Conservation (phyloP, 805 yeast genomes). For the Kluyveromyces dobzhanskii region DNA sequence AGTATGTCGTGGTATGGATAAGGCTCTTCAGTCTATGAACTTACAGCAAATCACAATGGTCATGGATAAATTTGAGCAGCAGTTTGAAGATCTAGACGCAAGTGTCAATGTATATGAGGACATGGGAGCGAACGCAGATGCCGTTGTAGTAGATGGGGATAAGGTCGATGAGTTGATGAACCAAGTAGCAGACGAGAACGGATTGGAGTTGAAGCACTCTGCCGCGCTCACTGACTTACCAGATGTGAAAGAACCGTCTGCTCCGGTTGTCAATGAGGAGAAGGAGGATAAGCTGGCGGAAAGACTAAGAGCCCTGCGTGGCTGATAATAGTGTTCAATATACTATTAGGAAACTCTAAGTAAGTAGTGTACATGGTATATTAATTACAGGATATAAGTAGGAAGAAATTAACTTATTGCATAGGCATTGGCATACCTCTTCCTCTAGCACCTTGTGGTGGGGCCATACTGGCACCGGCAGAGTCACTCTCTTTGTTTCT, state of each 20-base stretch:
- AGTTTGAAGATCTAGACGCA: constrained; percentile 93
- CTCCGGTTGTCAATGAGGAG: constrained; percentile 46
- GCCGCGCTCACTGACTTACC: constrained; percentile 43
- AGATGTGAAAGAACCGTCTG: constrained; percentile 47
- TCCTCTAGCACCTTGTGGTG: constrained; percentile 48
- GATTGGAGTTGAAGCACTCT: constrained; percentile 82
- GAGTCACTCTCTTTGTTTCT: constrained; percentile 58
- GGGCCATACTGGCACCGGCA: constrained; percentile 40
- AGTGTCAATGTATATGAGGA: constrained; percentile 87
- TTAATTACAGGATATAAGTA: constrained; percentile 7
- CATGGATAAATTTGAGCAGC: constrained; percentile 95
- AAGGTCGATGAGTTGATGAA: constrained; percentile 86
- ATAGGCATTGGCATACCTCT: constrained; percentile 53
- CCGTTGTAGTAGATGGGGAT: constrained; percentile 86
- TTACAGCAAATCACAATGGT: constrained; percentile 85
- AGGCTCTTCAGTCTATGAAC: constrained; percentile 92
- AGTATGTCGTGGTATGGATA: constrained; percentile 93
- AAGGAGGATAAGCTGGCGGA: constrained; percentile 85
- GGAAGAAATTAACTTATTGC: constrained; percentile 1
- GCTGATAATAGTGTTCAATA: constrained; percentile 15
- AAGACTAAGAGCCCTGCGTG: constrained; percentile 76
- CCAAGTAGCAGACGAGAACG: constrained; percentile 96
- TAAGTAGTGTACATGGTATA: constrained; percentile 5
- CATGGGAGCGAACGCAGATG: constrained; percentile 82
- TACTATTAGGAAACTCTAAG: neutral